Evolutionary conservation across 2,329 filamentous ascomycete genomes (phyloP).

Genomic region (Westerdykella sp.): DNA sequence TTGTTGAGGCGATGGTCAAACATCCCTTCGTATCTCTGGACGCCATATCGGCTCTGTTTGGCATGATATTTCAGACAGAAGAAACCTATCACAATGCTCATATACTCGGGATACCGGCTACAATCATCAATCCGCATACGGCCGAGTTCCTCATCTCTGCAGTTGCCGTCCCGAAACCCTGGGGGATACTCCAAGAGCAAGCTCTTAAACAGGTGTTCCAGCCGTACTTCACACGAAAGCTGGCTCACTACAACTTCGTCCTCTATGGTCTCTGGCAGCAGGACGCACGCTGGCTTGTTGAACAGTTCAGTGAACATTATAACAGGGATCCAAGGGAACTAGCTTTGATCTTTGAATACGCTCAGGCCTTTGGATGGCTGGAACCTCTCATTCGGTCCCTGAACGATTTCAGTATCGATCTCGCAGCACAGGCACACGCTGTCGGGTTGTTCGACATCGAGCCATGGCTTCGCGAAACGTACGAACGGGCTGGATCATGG

Average conservation of each 20-base stretch:
- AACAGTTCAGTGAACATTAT: slow-evolving; percentile 71
- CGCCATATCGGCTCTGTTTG: slow-evolving; percentile 64
- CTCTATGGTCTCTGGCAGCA: slow-evolving; percentile 88
- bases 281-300: slow-evolving; percentile 79
- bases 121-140: slow-evolving; percentile 64
- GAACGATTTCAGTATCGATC: slow-evolving; percentile 80
- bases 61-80: slow-evolving; percentile 54
- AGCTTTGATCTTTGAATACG: slow-evolving; percentile 69
- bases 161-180: slow-evolving; percentile 70
- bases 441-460: slow-evolving; percentile 73
- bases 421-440: slow-evolving; percentile 78
- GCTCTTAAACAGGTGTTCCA: slow-evolving; percentile 73
- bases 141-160: slow-evolving; percentile 74
- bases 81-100: slow-evolving; percentile 53
- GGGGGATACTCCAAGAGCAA: slow-evolving; percentile 67
- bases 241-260: slow-evolving; percentile 77
- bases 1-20: slow-evolving; percentile 63
- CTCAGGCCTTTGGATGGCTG: slow-evolving; percentile 75
- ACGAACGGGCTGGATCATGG: slow-evolving; percentile 56
- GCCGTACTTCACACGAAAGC: slow-evolving; percentile 73
- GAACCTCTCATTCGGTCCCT: slow-evolving; percentile 71
- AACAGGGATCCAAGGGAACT: slow-evolving; percentile 63
- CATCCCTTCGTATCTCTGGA: slow-evolving; percentile 86
- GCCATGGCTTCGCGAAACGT: slow-evolving; percentile 69
- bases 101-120: slow-evolving; percentile 52